Evolutionary conservation across 148 eudicot species (phyloP).

Genomic region (Vaccinium myrtillus): DNA sequence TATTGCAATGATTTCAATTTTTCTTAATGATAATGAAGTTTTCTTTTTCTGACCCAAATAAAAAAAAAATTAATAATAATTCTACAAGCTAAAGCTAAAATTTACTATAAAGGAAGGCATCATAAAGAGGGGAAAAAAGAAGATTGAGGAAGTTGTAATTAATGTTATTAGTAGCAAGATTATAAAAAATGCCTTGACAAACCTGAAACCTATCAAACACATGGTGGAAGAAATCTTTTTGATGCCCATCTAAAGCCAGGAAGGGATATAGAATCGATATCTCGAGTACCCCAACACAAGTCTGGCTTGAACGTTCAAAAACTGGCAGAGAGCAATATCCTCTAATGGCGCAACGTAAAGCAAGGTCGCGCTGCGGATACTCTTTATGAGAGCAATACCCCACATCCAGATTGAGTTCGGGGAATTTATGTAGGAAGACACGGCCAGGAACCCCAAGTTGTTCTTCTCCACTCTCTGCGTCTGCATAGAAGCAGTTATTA

Average conservation of each 20-base stretch:
- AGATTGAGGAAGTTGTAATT: no score
- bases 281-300: slow-evolving; percentile 7
- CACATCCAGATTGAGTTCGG: neutral
- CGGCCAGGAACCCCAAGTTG: neutral
- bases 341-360: neutral
- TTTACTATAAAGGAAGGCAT: no score
- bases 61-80: no score
- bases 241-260: no score
- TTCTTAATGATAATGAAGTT: no score
- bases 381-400: neutral
- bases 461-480: neutral
- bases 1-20: no score
- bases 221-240: neutral
- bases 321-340: neutral
- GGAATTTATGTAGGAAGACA: neutral
- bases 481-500: neutral
- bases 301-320: neutral
- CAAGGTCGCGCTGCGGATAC: neutral
- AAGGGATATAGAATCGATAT: neutral
- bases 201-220: neutral
- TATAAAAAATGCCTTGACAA: neutral
- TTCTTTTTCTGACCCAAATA: no score
- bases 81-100: no score
- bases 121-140: no score
- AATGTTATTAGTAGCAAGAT: no score